Base-by-base conservation (phyloP, 2,329 filamentous ascomycete species). In the Sarocladium kiliense region DNA sequence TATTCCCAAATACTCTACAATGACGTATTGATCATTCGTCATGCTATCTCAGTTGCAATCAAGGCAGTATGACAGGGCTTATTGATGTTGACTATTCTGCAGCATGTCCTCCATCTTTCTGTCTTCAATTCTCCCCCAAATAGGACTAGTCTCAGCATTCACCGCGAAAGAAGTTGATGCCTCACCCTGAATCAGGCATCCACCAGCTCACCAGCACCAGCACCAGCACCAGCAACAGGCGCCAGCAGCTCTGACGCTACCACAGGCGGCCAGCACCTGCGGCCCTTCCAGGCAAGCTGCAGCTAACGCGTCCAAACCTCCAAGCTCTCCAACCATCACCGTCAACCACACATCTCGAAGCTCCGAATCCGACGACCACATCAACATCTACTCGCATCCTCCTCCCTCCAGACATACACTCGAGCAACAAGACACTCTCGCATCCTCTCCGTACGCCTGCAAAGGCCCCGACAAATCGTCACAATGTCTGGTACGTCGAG, bases 401-500 rank as follows among this genome's bases (percentile, higher is more conserved):
- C 11, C n/a, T 26, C 42, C 16, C 10, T 27, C 42, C 32, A 12
- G 23, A 26, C 14, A 26, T 10, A 23, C 32, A 2, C 14, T 60
- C 56, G 50, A 21, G 21, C 42, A 25, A 36, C 16, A 21, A 26
- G 23, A 23, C 19, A 27, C 10, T 10, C 41, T 55, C 56, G 37
- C 54, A 55, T 57, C 21, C 42, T 44, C 50, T 18, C 56, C 32
- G 55, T 44, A 18, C 53, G 44, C 54, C 25, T 21, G 18, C 37
- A 50, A 62, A 60, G 61, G 60, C 60, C 55, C 56, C 41, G 45
- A 59, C 39, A 49, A 59, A 59, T 60, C 63, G 61, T 65, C 75
- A 77, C 66, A 66, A 81, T 81, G 79, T 80, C 78, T 71, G 77
- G 79, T 78, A 64, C 56, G 75, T 69, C 49, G 57, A 57, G 50